Evolutionary conservation across 2,329 filamentous ascomycete species (phyloP), one percentile per base, ranked within the genome.

Genomic region (Phaeoacremonium minimum): DNA sequence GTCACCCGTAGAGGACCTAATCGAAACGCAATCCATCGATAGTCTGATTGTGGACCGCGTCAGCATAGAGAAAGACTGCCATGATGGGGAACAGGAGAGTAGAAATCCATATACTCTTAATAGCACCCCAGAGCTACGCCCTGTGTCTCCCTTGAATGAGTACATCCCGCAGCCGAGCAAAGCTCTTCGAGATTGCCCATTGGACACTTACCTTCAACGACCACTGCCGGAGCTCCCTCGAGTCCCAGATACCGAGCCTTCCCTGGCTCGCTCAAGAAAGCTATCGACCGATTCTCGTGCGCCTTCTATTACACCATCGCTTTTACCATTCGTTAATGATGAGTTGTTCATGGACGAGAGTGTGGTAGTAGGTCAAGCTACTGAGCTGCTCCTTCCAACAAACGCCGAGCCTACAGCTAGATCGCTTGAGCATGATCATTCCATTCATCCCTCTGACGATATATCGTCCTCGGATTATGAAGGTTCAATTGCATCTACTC

Each of bases 161-260:
- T 35, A 35, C 5, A 16, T 55, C 3, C 57, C 56, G 11, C 53
- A 60, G 41, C 56, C 58, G 11, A 55, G 55, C 49, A 62, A 61
- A 39, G 41, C 40, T 7, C 28, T 47, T 6, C 45, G 53, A 15
- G 56, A 60, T 28, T 36, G 36, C 4, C 40, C 38, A n/a, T 28
- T 35, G 15, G 45, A 46, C 9, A 41, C 43, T 3, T 52, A 56
- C 22, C 31, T 47, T 18, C 44, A 49, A 16, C 46, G 51, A 2
- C 57, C 58, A 7, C 9, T 37, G 4, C 43, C 45, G 4, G 39
- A 37, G 4, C 8, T 42, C 6, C 36, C 38, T 15, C 22, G 26
- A 4, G 12, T 17, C 4, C 22, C 22, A n/a, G 19, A 26, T 7
- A 19, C 36, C 3, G 43, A 44, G 11, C 38, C 40, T 15, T 34